Evolutionary conservation across 306 rosid species (phyloP).

Genomic region (Phaseolus lunatus): DNA sequence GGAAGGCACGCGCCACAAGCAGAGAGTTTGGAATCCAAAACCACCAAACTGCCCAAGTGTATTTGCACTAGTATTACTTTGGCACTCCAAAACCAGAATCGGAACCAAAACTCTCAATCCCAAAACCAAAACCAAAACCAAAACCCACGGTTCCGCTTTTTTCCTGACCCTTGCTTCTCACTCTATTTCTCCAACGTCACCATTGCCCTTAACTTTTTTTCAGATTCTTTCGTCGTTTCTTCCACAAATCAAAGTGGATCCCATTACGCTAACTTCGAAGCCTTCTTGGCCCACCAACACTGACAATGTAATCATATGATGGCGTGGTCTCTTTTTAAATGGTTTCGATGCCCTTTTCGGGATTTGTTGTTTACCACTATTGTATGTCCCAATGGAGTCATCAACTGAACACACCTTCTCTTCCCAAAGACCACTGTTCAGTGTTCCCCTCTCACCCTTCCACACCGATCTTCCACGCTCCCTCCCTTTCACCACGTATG

Average conservation of each 20-base stretch:
- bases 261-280: conserved; percentile 34
- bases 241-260: conserved; percentile 10
- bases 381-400: background rate
- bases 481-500: conserved; percentile 47
- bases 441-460: conserved; percentile 37
- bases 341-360: conserved; percentile 9
- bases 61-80: background rate
- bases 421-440: conserved; percentile 22
- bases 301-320: conserved; percentile 46
- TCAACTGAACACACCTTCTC: conserved; percentile 30
- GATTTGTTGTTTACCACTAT: conserved; percentile 40
- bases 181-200: conserved; percentile 53
- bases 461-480: background rate
- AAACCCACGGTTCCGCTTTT: conserved; percentile 70
- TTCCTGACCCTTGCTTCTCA: conserved; percentile 59
- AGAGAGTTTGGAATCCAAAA: conserved; percentile 27
- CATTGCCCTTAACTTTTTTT: conserved; percentile 28
- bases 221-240: conserved; percentile 72
- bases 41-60: background rate
- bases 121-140: conserved; percentile 47
- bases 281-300: conserved; percentile 43
- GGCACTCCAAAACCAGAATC: background rate
- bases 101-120: background rate
- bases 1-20: conserved; percentile 48
- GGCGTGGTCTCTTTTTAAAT: conserved; percentile 36